Conservation (phyloP, 768 basidiomycete species). For the Amanita pseudoporphyria region DNA sequence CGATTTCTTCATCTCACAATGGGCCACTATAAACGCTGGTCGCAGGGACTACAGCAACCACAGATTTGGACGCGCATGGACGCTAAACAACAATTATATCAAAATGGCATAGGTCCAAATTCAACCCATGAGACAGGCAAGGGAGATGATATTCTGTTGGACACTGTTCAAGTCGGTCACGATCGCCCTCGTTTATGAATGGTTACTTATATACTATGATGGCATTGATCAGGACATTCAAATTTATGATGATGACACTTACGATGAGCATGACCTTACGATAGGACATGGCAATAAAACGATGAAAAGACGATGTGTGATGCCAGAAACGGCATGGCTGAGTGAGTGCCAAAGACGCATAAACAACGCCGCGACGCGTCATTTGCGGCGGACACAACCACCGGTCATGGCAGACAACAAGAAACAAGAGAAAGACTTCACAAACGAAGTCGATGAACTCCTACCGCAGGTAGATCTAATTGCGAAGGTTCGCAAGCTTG, state of each 20-base stretch:
- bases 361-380: slow-evolving; percentile 61
- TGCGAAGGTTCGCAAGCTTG: slow-evolving; percentile 49
- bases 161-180: slow-evolving; percentile 39
- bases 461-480: slow-evolving; percentile 58
- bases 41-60: slow-evolving; percentile 6
- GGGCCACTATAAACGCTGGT: not conserved
- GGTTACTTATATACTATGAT: slow-evolving; percentile 28
- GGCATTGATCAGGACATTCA: slow-evolving; percentile 22
- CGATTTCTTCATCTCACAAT: slow-evolving; percentile 19
- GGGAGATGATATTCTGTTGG: slow-evolving; percentile 25
- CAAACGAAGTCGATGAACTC: slow-evolving; percentile 69
- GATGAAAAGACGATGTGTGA: not conserved
- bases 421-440: slow-evolving; percentile 83
- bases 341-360: slow-evolving; percentile 17
- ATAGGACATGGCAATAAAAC: slow-evolving; percentile 10
- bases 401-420: slow-evolving; percentile 69
- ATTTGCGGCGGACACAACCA: slow-evolving; percentile 27
- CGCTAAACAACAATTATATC: slow-evolving; percentile 12
- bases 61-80: not conserved
- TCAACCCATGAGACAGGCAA: not conserved
- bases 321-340: not conserved
- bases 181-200: slow-evolving; percentile 28
- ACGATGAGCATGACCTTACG: slow-evolving; percentile 17
- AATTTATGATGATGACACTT: slow-evolving; percentile 20
- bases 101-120: not conserved